Percentiles rank a stretch among this genome's conserved stretches.
Evolutionary conservation across 352 stramenopile genomes (phyloP).

Genomic region (Pythium monospermum): DNA sequence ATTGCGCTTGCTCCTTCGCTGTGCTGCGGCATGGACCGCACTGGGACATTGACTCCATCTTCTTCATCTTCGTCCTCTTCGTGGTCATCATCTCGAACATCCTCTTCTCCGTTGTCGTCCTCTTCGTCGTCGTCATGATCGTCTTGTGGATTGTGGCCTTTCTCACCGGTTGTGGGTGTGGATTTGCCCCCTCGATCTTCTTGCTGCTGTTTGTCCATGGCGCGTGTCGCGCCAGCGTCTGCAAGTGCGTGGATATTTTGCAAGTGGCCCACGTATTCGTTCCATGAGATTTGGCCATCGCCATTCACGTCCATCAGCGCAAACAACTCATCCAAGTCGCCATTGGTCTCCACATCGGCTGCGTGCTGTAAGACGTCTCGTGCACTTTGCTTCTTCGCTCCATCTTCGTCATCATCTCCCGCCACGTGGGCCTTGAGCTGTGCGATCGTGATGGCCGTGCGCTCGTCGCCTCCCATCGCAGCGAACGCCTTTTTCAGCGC

Average conservation of each 20-base stretch:
- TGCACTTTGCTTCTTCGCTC: neutral
- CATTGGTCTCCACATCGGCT: constrained; percentile 30
- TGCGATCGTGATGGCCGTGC: constrained; percentile 25
- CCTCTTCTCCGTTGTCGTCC: neutral
- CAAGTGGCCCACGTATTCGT: constrained; percentile 46
- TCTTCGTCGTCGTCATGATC: constrained; percentile 7
- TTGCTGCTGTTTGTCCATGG: neutral
- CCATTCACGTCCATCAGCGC: constrained; percentile 44
- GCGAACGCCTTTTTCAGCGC: constrained; percentile 39
- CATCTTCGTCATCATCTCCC: constrained; percentile 8
- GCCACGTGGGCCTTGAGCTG: constrained; percentile 26
- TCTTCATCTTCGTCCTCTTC: constrained; percentile 1
- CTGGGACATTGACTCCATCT: constrained; percentile 1
- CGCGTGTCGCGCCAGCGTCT: constrained; percentile 20
- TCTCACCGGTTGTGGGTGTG: no score
- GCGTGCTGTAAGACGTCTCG: constrained; percentile 30
- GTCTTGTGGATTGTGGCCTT: no score
- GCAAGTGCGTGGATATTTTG: constrained; percentile 40
- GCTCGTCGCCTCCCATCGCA: constrained; percentile 31
- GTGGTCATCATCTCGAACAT: neutral
- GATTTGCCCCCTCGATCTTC: neutral
- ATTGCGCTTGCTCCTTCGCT: neutral
- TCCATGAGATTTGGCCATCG: constrained; percentile 46
- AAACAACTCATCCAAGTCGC: constrained; percentile 42
- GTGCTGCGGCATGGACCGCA: neutral